These are phyloP conservation scores for Mucor mucedo DNA, from an alignment of 371 early-diverging fungal species.

Conservation along the genomic window DNA sequence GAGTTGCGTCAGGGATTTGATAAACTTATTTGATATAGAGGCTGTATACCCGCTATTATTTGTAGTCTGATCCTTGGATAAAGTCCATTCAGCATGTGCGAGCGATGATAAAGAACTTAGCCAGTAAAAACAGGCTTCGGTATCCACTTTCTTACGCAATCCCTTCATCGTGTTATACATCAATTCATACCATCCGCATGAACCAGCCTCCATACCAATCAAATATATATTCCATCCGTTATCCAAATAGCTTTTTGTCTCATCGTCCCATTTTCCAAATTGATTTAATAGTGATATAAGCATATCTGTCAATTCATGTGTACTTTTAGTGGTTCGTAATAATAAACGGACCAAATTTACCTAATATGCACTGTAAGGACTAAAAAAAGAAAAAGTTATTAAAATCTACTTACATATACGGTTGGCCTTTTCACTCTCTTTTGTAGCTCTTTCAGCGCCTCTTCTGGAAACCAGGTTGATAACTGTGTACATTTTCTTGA, in stretches of 20 bases:
- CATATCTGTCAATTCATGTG: slow-evolving; percentile 7
- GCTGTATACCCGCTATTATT: background rate
- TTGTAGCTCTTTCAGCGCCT: slow-evolving; percentile 21
- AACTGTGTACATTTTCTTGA: slow-evolving; percentile 24
- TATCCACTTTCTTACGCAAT: slow-evolving; percentile 32
- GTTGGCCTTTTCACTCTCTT: slow-evolving; percentile 17
- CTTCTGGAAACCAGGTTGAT: slow-evolving; percentile 30
- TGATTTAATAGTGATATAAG: slow-evolving; percentile 10
- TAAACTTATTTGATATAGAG: background rate
- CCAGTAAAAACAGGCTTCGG: slow-evolving; percentile 42
- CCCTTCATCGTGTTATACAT: slow-evolving; percentile 34
- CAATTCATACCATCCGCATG: slow-evolving; percentile 38
- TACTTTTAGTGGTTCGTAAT: slow-evolving; percentile 24
- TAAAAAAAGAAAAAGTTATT: background rate
- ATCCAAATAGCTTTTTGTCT: slow-evolving; percentile 9
- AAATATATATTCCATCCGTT: slow-evolving; percentile 44
- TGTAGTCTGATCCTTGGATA: slow-evolving; percentile 8
- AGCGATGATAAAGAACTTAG: slow-evolving; percentile 30
- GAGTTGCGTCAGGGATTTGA: slow-evolving; percentile 22
- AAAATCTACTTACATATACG: slow-evolving; percentile 28
- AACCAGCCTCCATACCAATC: slow-evolving; percentile 44
- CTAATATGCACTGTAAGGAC: slow-evolving; percentile 9
- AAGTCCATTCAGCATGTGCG: slow-evolving; percentile 34
- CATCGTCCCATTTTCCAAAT: slow-evolving; percentile 38
- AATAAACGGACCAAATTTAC: slow-evolving; percentile 37